Evolutionary conservation across 2,329 filamentous ascomycete species (phyloP).

Genomic region (Neonectria hederae): DNA sequence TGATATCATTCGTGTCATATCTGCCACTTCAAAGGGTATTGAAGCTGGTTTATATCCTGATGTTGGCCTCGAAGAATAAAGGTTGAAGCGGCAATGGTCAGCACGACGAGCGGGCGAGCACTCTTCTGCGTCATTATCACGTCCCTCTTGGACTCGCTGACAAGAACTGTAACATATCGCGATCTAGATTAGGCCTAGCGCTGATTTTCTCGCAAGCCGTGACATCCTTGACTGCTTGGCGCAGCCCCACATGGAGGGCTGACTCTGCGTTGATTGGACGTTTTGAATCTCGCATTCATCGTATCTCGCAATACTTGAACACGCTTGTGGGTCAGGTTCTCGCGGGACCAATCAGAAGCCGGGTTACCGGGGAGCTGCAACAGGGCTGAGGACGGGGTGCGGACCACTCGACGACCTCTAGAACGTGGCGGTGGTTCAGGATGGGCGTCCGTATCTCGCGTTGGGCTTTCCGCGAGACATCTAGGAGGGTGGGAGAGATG

Average conservation of each 20-base stretch:
- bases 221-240: slow-evolving; percentile 5
- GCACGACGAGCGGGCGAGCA: not conserved
- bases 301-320: slow-evolving; percentile 36
- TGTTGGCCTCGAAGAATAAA: not conserved
- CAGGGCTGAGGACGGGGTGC: slow-evolving; percentile 21
- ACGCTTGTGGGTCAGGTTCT: slow-evolving; percentile 6
- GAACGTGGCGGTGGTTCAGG: not conserved
- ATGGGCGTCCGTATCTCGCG: slow-evolving; percentile 14
- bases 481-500: not conserved
- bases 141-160: not conserved
- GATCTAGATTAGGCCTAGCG: not conserved
- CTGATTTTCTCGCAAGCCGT: not conserved
- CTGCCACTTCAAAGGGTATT: not conserved
- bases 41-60: not conserved
- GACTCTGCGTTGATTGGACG: slow-evolving; percentile 27
- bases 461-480: slow-evolving; percentile 13
- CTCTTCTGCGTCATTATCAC: slow-evolving; percentile 3
- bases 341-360: slow-evolving; percentile 24
- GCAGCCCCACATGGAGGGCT: slow-evolving; percentile 25
- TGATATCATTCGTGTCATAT: too few species aligned
- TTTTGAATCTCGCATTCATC: slow-evolving; percentile 43
- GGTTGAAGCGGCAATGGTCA: not conserved
- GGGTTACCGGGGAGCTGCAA: not conserved
- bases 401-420: not conserved
- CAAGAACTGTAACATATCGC: not conserved